Percentiles rank a stretch among this genome's conserved stretches.
Conservation (phyloP, 495 filamentous ascomycete genomes). For the Neurospora tetraspora region DNA sequence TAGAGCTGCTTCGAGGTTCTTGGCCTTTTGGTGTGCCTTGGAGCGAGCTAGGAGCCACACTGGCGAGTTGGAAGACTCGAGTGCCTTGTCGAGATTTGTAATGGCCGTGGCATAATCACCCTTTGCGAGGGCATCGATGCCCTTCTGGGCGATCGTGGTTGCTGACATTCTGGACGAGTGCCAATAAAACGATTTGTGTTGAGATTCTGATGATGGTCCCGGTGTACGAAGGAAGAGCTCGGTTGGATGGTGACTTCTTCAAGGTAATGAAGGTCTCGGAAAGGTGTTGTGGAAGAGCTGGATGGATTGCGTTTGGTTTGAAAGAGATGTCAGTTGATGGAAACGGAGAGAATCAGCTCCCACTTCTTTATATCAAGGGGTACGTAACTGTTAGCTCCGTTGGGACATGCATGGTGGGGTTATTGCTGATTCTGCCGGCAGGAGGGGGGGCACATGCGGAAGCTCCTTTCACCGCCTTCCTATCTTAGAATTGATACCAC, state of each 20-base stretch:
- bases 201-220: not conserved
- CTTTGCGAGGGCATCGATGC: constrained; percentile 48
- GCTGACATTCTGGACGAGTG: constrained; percentile 15
- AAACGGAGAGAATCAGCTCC: not conserved
- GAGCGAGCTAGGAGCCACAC: constrained; percentile 83
- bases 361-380: not conserved
- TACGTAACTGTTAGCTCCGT: not conserved
- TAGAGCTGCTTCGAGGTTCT: constrained; percentile 48
- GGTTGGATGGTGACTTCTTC: not conserved
- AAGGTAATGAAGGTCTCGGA: not conserved
- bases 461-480: not conserved
- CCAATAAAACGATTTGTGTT: not conserved
- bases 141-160: constrained; percentile 23
- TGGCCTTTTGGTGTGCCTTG: constrained; percentile 62
- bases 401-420: not conserved
- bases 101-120: constrained; percentile 60
- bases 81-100: constrained; percentile 63
- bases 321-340: not conserved
- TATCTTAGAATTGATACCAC: not conserved
- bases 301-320: not conserved
- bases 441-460: not conserved
- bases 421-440: not conserved
- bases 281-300: not conserved
- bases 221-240: not conserved
- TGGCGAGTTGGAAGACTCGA: constrained; percentile 58